phyloP scores from a whole-genome alignment of 352 stramenopile species.

The Aphanomyces cochlioides region DNA sequence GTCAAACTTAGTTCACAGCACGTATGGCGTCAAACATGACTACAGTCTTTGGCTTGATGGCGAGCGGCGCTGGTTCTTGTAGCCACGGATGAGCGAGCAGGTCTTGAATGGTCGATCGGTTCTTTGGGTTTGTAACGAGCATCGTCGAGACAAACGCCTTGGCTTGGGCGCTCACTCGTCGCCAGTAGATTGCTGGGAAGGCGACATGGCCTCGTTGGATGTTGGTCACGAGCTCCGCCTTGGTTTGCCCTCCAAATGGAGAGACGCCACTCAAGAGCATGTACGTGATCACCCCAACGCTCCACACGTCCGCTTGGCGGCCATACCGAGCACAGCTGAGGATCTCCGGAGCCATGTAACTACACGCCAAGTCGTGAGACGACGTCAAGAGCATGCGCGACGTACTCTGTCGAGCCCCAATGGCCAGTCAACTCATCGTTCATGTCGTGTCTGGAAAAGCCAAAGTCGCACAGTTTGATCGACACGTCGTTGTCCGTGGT shows the following conservation, averaged over 20 bases:
- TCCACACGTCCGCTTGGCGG: background rate
- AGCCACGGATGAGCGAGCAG: background rate
- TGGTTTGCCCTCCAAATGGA: background rate
- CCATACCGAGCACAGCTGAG: background rate
- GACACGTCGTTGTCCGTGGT: background rate
- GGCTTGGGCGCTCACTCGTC: background rate
- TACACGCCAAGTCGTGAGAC: background rate
- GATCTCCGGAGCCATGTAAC: background rate
- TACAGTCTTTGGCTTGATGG: too few relatives aligned
- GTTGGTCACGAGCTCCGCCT: background rate
- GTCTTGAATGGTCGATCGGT: background rate
- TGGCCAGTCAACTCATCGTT: background rate
- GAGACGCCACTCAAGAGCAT: background rate
- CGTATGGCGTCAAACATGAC: too few relatives aligned
- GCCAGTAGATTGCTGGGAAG: background rate
- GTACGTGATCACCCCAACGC: background rate
- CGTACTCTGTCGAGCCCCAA: background rate
- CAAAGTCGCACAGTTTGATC: conserved; percentile 1
- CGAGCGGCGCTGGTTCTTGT: too few relatives aligned
- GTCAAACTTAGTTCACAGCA: too few relatives aligned
- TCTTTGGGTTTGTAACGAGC: background rate
- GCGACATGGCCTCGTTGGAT: background rate
- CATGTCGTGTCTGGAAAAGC: background rate
- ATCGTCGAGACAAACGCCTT: background rate
- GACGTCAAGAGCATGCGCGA: background rate